Base-by-base conservation (phyloP, 2,329 filamentous ascomycete species). In the Aureobasidium mangrovei region DNA sequence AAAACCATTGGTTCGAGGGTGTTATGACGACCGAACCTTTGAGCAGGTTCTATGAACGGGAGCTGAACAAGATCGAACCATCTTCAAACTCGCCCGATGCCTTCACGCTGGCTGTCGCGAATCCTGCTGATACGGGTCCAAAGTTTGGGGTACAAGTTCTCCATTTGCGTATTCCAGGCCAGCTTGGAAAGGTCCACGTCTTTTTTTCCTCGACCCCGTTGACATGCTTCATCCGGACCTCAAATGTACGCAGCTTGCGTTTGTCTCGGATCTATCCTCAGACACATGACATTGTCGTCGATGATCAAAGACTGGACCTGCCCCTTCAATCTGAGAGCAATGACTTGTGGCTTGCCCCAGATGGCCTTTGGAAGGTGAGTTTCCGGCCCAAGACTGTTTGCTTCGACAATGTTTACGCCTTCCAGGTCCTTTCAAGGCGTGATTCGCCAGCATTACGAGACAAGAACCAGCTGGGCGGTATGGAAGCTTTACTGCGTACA, bases 1-100 rank as follows among this genome's bases (percentile, higher is more conserved):
- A 70, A 49, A 72, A 70, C 7, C 79, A 82, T 62, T 81, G 73
- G 70, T 81, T 74, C 65, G 74, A 79, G 39, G 77, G 74, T 2
- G 68, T 80, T 6, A 77, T 81, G 73, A 78, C 77, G 3, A 80
- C 78, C 2, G 58, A 67, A 12, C 63, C 69, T 28, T 64, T 83
- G 31, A 63, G 70, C 12, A 60, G 69, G 3, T 82, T 82, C 61
- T 80, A 80, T 58, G 52, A 65, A 7, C 36, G 64, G 7, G 63
- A 68, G 54, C 65, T 75, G 24, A 61, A 63, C 9, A 2, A 43
- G 43, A 0, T 64, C 63, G 0, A 56, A 64, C 33, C 56, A 58
- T 9, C 64, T 7, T n/a, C 33, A 6, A 32, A 27, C n/a, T 24
- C 40, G 7, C 46, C 69, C 2, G 35, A 62, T 8, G 61, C 67